Evolutionary conservation across 768 basidiomycete genomes (phyloP), one percentile per base, ranked within the genome.

Genomic region (Amanita subjunquillea): DNA sequence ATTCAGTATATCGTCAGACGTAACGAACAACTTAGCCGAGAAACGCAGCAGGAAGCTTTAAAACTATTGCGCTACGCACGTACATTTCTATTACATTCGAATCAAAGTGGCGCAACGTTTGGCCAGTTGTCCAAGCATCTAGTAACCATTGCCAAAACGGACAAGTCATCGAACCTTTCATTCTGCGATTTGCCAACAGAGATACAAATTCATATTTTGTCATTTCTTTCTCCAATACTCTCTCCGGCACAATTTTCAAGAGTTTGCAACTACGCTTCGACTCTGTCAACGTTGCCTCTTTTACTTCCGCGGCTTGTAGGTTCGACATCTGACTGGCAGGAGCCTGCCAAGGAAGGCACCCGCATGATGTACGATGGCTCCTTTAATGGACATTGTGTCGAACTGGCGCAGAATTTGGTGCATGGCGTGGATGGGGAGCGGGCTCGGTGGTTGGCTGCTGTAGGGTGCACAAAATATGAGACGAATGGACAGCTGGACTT

Each of bases 181-280:
- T 74, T 78, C 58, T 54, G 44, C 30, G 48, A 60, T 25, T 64
- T 86, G 10, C 85, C 85, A 2, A 63, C 62, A 7, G 84, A 86
- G 61, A 65, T 86, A 6, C 75, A 77, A 51, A 72, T 78, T 9
- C 61, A 80, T 60, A 75, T 82, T 36, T 70, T 85, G 32, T 75
- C 79, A 10, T 75, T 77, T 58, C 63, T 83, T 20, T 77, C 80
- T 3, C 82, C 82, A 13, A 68, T 63, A 0, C 72, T 86, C 47
- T 83, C 83, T 15, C 60, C 72, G 17, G 63, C 67, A 2, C 84
- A 86, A 58, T 74, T 75, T 20, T 67, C 75, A 56, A 74, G 74
- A 6, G 72, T 86, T 30, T 74, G 71, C 56, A 62, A 59, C 29
- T 84, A 75, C 53, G 82, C 82, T 27, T 17, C 40, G 13, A 41